These are phyloP conservation scores for Penicillium macrosclerotiorum DNA, from an alignment of 495 filamentous ascomycete species.

Conservation along the genomic window DNA sequence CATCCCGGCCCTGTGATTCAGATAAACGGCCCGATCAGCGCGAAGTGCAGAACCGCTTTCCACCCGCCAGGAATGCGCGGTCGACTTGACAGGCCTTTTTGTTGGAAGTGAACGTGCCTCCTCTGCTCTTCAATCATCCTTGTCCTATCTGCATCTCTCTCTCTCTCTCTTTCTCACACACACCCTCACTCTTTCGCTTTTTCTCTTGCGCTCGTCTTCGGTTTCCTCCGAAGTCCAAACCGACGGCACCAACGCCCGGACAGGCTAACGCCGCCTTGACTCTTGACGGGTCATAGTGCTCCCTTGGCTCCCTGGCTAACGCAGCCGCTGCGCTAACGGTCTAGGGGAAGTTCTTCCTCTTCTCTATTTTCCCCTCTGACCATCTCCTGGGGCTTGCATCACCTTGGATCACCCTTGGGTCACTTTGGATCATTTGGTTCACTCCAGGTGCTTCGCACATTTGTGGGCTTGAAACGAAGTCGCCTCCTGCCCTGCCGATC, in stretches of 20 bases:
- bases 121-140: not conserved
- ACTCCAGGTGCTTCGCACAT: not conserved
- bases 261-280: slow-evolving; percentile 7
- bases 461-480: not conserved
- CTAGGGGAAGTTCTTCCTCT: slow-evolving; percentile 10
- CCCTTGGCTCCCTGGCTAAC: slow-evolving; percentile 8
- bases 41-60: slow-evolving; percentile 10
- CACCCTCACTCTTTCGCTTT: not conserved
- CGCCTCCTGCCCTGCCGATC: slow-evolving; percentile 22
- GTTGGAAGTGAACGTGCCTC: too few relatives aligned
- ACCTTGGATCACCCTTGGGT: too few relatives aligned
- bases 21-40: too few relatives aligned
- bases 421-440: not conserved
- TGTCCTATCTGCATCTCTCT: not conserved
- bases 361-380: slow-evolving; percentile 3
- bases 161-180: not conserved
- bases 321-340: slow-evolving; percentile 12
- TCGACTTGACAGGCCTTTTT: not conserved
- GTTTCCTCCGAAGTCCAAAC: not conserved
- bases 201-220: not conserved
- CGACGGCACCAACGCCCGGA: not conserved
- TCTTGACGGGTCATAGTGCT: slow-evolving; percentile 4
- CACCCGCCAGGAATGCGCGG: slow-evolving; percentile 6
- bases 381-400: not conserved
- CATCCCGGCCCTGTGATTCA: too few relatives aligned